Evolutionary conservation across 139 green algal genomes (phyloP).

Genomic region (Ostreobium quekettii): DNA sequence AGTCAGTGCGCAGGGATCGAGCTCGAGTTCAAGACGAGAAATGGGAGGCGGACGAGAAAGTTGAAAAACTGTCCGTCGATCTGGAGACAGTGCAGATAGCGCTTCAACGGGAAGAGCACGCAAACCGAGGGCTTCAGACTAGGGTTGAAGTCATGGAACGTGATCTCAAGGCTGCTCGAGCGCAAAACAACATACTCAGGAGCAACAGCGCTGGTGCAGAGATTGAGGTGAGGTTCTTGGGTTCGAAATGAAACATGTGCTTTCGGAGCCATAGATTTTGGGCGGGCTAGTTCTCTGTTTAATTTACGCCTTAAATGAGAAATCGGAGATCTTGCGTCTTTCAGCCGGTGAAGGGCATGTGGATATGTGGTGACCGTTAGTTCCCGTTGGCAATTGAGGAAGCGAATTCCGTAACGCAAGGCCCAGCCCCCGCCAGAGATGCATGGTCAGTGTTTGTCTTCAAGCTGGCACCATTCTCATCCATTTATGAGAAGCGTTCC

Average conservation of each 20-base stretch:
- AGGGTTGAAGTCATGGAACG: neutral
- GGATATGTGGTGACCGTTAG: no score
- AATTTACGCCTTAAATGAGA: neutral
- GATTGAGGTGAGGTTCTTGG: neutral
- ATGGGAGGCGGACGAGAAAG: conserved; percentile 7
- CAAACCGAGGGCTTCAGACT: neutral
- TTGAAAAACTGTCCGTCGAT: conserved; percentile 4
- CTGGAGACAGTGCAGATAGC: conserved; percentile 5
- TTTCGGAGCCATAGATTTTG: neutral
- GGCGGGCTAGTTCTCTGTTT: neutral
- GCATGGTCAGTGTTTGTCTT: no score
- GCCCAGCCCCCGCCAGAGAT: no score
- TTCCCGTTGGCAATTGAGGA: no score
- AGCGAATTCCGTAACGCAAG: no score
- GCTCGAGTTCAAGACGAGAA: neutral
- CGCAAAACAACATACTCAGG: neutral
- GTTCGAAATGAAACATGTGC: neutral
- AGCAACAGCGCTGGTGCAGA: neutral
- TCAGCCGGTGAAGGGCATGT: no score
- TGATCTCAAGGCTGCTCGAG: neutral
- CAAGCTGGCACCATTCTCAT: no score
- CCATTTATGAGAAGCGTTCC: no score
- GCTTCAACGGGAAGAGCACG: neutral
- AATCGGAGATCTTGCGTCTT: neutral
- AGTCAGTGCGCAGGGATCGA: neutral